Evolutionary conservation across 768 basidiomycete species (phyloP).

Genomic region (Suillus fuscotomentosus): DNA sequence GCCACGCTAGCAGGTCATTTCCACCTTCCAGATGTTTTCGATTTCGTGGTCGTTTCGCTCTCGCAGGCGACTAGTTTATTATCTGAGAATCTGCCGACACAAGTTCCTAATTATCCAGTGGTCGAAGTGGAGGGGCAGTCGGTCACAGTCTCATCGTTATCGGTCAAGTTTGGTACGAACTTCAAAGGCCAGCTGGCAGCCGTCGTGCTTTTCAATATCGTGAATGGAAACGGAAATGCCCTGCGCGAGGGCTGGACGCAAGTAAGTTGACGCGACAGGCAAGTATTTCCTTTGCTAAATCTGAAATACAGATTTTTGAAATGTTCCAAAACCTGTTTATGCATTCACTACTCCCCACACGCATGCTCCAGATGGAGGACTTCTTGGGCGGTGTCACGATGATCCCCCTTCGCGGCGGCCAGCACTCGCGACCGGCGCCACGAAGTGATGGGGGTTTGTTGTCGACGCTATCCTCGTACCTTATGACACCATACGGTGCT

Average conservation of each 20-base stretch:
- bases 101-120: slow-evolving; percentile 82
- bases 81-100: slow-evolving; percentile 65
- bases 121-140: slow-evolving; percentile 88
- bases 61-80: slow-evolving; percentile 90
- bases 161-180: slow-evolving; percentile 92
- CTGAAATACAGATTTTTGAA: slow-evolving; percentile 77
- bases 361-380: slow-evolving; percentile 97
- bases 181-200: slow-evolving; percentile 95
- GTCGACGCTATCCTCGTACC: slow-evolving; percentile 91
- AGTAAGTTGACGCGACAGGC: slow-evolving; percentile 38
- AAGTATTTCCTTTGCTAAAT: not conserved
- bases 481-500: slow-evolving; percentile 89
- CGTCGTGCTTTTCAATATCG: slow-evolving; percentile 95
- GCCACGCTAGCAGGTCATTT: slow-evolving; percentile 91
- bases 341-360: slow-evolving; percentile 84
- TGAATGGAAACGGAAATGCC: slow-evolving; percentile 93
- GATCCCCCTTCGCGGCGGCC: slow-evolving; percentile 83
- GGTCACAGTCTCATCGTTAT: slow-evolving; percentile 87
- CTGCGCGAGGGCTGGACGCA: slow-evolving; percentile 95
- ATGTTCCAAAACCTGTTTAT: slow-evolving; percentile 97
- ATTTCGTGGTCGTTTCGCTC: slow-evolving; percentile 91
- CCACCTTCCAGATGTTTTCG: slow-evolving; percentile 91
- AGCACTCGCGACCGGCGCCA: slow-evolving; percentile 58
- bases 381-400: slow-evolving; percentile 93
- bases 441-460: slow-evolving; percentile 88